Base-by-base conservation (phyloP, 352 stramenopile genomes). In the Pythium brachiatum region DNA sequence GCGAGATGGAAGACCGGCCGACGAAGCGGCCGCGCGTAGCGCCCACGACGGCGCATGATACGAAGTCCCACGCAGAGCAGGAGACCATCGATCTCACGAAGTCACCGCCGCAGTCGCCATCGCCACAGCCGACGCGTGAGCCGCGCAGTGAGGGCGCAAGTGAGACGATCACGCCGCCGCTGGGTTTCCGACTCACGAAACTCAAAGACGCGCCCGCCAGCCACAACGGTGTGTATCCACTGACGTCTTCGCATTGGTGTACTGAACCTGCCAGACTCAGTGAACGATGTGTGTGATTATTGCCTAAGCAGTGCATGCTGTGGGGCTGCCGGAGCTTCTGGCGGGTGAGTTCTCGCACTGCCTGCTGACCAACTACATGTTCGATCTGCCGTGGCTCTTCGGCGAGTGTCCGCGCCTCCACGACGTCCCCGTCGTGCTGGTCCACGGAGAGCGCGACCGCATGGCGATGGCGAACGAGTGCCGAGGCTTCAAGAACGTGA, bases 361-460 rank as follows among this genome's bases (percentile, higher is more conserved):
- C 27, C 61, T 94, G n/a, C 59, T 94, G 36, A 91, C 80, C 53
- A 94, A 89, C 66, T 94, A 94, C 73, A 90, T 89, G 74, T 86
- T 74, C 62, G 83, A 94, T 64, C 59, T 93, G 18, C 57, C 68
- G 31, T 94, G 86, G 86, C 79, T 94, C 1, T 83, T 94, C 26
- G 26, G 60, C 0, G 68, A 88, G 61, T 90, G 79, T 58, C 71
- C 82, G 7, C 73, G 78, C 25, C 73, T 94, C 5, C 51, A 60
- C 18, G 63, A 85, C 18, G 77, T 90, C 8, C 82, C 86, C 0
- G 74, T 94, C n/a, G 18, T 92, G n/a, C 72, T 94, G 5, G 81
- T 90, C 12, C 83, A 94, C 57, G 86, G 83, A 31, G 83, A 92
- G 38, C 82, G 79, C 41, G 81, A 89, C 39, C 76, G 59, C 54